A percentile compares a stretch with the other conserved stretches of the same genome.
phyloP scores from a whole-genome alignment of 495 filamentous ascomycete species.

The Friedmanniomyces endolithicus region DNA sequence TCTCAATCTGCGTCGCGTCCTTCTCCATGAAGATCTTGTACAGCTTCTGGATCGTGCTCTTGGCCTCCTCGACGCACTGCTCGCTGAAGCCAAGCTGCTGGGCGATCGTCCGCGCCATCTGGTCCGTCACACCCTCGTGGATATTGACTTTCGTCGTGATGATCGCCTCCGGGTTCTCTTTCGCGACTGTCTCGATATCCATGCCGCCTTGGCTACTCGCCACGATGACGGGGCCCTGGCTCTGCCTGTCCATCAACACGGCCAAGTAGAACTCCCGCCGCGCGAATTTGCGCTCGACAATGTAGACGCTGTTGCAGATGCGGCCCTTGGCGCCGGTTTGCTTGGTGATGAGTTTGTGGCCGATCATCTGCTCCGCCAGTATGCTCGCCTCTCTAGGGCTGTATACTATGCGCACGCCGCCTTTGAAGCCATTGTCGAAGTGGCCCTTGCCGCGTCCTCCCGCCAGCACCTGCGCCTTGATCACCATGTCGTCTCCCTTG shows the following conservation, averaged over 20 bases:
- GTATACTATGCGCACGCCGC: constrained; percentile 96
- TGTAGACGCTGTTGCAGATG: constrained; percentile 91
- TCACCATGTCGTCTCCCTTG: constrained; percentile 90
- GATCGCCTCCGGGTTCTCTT: constrained; percentile 93
- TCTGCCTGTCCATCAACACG: constrained; percentile 88
- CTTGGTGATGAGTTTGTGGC: constrained; percentile 98
- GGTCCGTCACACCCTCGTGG: constrained; percentile 86
- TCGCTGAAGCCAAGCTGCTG: constrained; percentile 89
- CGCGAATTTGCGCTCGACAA: constrained; percentile 98
- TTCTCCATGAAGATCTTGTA: constrained; percentile 98
- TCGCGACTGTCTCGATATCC: constrained; percentile 96
- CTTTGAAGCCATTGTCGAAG: constrained; percentile 97
- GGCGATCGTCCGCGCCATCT: constrained; percentile 81
- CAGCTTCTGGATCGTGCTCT: constrained; percentile 91
- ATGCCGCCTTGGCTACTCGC: constrained; percentile 96
- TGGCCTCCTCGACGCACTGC: constrained; percentile 90
- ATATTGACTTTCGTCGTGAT: constrained; percentile 86
- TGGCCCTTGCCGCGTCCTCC: constrained; percentile 93
- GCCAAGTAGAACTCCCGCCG: constrained; percentile 98
- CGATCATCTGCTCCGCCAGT: constrained; percentile 98
- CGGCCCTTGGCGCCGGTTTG: constrained; percentile 88
- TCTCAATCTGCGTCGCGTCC: constrained; percentile 97
- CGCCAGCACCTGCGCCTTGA: constrained; percentile 97
- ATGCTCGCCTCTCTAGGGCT: constrained; percentile 86
- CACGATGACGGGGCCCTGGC: constrained; percentile 88